Base-by-base conservation (phyloP, 2,329 filamentous ascomycete genomes). In the Colletotrichum orbiculare region DNA sequence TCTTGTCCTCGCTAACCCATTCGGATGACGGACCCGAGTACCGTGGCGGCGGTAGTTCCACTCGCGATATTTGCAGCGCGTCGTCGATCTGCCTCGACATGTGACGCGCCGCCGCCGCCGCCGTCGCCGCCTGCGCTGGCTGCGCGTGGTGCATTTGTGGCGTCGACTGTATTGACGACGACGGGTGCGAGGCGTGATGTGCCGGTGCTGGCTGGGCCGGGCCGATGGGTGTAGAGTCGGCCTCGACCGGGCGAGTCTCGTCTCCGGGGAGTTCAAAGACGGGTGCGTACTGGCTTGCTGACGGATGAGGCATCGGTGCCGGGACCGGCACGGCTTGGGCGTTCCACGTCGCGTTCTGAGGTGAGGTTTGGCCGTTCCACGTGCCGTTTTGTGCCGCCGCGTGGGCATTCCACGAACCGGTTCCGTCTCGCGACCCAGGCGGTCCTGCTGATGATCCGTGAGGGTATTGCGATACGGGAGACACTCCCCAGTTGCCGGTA, bases 211-310 rank as follows among this genome's bases (percentile, higher is more conserved):
- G 46, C 12, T 53, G 58, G 13, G 58, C 63, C 2, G 33, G 33
- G 4, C 63, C 63, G 7, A 66, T 35, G 2, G 63, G 63, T 41
- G 63, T 63, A 35, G 63, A 66, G 59, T 66, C 63, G 6, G 63
- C 63, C 47, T 66, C 63, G 33, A 63, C 63, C 11, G 63, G 52
- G 17, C 48, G 63, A 9, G 42, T 57, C 10, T 66, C 25, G 37
- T 66, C 63, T 57, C 63, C 63, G 8, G 63, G 52, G 6, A 66
- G 47, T 38, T 66, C 63, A 17, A 66, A 66, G 58, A 66, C 58
- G 37, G 63, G 58, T 6, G 34, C 12, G 5, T 66, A 48, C 12
- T 46, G n/a, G 42, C 39, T 33, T 33, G 12, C 47, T 4, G 46
- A 38, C 6, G 58, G 58, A 34, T 57, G 35, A 6, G 62, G 62